phyloP scores from a whole-genome alignment of 306 rosid species.

The Senna siamea region DNA sequence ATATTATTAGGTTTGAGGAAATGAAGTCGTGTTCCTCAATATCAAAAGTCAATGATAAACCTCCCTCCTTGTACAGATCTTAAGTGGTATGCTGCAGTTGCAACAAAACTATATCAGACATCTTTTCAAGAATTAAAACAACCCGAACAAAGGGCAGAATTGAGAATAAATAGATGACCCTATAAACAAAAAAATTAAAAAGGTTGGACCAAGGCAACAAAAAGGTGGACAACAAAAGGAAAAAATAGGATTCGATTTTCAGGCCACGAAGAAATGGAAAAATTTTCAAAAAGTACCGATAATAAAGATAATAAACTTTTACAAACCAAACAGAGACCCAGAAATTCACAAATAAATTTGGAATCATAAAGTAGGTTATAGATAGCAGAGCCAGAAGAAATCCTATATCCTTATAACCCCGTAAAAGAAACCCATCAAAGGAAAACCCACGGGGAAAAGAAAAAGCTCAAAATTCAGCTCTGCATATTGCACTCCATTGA shows the following conservation, averaged over 20 bases:
- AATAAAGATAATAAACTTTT: conserved; percentile 22
- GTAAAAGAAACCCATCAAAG: conserved; percentile 34
- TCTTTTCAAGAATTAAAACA: not conserved
- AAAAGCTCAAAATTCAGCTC: not conserved
- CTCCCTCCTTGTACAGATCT: conserved; percentile 39
- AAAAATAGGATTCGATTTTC: not conserved
- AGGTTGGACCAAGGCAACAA: conserved; percentile 3
- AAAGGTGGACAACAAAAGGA: conserved; percentile 11
- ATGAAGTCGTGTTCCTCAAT: conserved; percentile 38
- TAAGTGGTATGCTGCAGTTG: conserved; percentile 47
- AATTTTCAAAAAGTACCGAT: conserved; percentile 37
- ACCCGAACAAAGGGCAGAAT: conserved; percentile 15
- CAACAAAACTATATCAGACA: conserved; percentile 43
- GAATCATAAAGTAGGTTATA: conserved; percentile 31
- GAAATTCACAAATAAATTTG: conserved; percentile 34
- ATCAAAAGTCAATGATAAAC: conserved; percentile 44
- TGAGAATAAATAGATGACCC: not conserved
- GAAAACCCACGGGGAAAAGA: not conserved
- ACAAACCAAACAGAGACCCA: conserved; percentile 26
- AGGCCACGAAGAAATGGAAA: conserved; percentile 30
- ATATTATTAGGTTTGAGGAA: conserved; percentile 23
- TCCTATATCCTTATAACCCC: conserved; percentile 49
- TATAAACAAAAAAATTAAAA: not conserved
- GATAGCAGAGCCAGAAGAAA: conserved; percentile 26
- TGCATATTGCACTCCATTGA: conserved; percentile 29